A percentile compares a stretch with the other conserved stretches of the same genome.
phyloP scores from a whole-genome alignment of 148 eudicot species.

The Amaranthus palmeri region DNA sequence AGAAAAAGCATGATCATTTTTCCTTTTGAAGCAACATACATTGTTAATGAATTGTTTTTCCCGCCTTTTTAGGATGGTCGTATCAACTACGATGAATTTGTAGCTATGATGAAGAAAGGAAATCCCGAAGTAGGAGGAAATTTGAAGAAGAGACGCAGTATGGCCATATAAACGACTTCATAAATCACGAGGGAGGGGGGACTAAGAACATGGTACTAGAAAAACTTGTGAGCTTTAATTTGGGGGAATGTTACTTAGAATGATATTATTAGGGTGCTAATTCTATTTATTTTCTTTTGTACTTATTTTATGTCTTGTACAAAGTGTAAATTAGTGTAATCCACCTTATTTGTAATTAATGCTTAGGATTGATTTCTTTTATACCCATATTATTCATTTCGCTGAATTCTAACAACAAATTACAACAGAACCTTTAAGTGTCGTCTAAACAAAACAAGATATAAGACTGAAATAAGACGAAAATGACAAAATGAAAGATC shows the following conservation, averaged over 20 bases:
- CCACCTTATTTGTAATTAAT: constrained; percentile 14
- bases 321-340: constrained; percentile 10
- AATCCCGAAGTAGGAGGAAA: constrained; percentile 46
- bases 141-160: constrained; percentile 40
- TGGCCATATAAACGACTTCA: constrained; percentile 12
- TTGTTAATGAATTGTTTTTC: neutral
- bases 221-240: neutral
- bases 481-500: neutral
- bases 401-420: too few relatives aligned
- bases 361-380: constrained; percentile 1
- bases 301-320: neutral
- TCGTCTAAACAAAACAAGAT: too few relatives aligned
- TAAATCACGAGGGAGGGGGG: too few relatives aligned
- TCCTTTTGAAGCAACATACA: neutral
- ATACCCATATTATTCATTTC: too few relatives aligned
- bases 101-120: constrained; percentile 76
- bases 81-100: constrained; percentile 75
- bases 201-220: neutral
- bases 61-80: constrained; percentile 54
- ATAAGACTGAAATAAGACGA: neutral
- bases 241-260: too few relatives aligned
- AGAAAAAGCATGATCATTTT: neutral
- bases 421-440: too few relatives aligned
- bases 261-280: neutral
- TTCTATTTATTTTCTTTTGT: neutral